Conservation (phyloP, 2,329 filamentous ascomycete genomes). For the Ceratocystis smalleyi region DNA sequence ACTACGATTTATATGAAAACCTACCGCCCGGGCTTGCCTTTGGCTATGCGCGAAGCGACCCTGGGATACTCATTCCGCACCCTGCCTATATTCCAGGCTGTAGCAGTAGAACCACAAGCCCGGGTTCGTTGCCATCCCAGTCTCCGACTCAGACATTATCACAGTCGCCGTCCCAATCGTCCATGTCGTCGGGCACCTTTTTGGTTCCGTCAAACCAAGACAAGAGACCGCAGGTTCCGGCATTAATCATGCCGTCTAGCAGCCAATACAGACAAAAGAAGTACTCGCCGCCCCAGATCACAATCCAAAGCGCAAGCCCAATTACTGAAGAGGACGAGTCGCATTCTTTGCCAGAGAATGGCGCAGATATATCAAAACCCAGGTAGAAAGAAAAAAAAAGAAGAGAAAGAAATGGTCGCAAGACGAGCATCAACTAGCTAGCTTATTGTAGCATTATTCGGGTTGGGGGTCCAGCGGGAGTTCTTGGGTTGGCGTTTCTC, state of each 20-base stretch:
- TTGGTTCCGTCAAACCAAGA: conserved; percentile 13
- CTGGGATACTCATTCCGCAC: conserved; percentile 27
- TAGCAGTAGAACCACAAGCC: conserved; percentile 21
- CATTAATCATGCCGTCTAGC: conserved; percentile 27
- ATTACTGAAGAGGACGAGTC: conserved; percentile 19
- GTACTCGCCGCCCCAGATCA: conserved; percentile 26
- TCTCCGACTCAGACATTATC: neutral
- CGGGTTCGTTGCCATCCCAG: conserved; percentile 16
- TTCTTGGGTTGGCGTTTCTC: neutral
- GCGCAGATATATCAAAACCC: neutral
- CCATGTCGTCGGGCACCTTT: neutral
- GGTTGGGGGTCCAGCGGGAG: neutral
- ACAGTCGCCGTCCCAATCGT: neutral
- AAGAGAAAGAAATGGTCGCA: neutral
- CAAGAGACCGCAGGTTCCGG: conserved; percentile 22
- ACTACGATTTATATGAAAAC: neutral
- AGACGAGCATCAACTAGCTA: too few relatives aligned
- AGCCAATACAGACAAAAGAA: conserved; percentile 28
- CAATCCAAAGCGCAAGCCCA: conserved; percentile 22
- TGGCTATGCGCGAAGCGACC: neutral
- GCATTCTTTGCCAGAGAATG: neutral
- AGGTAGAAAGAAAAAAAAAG: neutral
- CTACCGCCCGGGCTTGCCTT: neutral
- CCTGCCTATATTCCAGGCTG: conserved; percentile 32
- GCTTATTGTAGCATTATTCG: neutral